Percentiles rank a stretch among this genome's conserved stretches.
These are phyloP conservation scores for Physaria fendleri DNA, from an alignment of 345 rosid species.

Conservation along the genomic window DNA sequence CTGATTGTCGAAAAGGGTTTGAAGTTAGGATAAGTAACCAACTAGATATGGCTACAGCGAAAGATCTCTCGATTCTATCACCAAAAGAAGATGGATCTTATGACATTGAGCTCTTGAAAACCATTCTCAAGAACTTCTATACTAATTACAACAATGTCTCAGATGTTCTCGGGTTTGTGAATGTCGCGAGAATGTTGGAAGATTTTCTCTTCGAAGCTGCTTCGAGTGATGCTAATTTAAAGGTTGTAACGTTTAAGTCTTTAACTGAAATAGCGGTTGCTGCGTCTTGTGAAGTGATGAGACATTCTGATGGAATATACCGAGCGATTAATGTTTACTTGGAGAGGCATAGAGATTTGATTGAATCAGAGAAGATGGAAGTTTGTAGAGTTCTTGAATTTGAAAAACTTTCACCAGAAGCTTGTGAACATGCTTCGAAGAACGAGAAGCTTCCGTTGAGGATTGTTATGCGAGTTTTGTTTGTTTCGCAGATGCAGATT, in stretches of 20 bases:
- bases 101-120: conserved; percentile 52
- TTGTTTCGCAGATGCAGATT: conserved; percentile 51
- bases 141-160: conserved; percentile 27
- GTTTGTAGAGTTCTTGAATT: conserved; percentile 56
- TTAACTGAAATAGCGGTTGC: conserved; percentile 46
- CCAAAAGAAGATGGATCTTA: conserved; percentile 41
- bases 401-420: conserved; percentile 55
- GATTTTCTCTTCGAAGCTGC: conserved; percentile 52
- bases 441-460: conserved; percentile 66
- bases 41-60: conserved; percentile 51
- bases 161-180: conserved; percentile 21
- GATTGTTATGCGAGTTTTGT: conserved; percentile 51
- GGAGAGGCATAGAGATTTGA: conserved; percentile 48
- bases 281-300: conserved; percentile 36
- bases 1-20: conserved; percentile 52
- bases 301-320: conserved; percentile 63
- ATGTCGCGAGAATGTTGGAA: conserved; percentile 60
- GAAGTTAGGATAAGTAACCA: conserved; percentile 74
- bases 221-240: conserved; percentile 46
- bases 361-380: conserved; percentile 56
- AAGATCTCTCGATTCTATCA: conserved; percentile 51
- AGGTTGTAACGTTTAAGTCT: conserved; percentile 39
- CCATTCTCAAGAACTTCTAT: conserved; percentile 54
- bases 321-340: conserved; percentile 61
- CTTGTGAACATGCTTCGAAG: conserved; percentile 56